Evolutionary conservation across 495 filamentous ascomycete genomes (phyloP).

Genomic region (Usnea hakonensis): DNA sequence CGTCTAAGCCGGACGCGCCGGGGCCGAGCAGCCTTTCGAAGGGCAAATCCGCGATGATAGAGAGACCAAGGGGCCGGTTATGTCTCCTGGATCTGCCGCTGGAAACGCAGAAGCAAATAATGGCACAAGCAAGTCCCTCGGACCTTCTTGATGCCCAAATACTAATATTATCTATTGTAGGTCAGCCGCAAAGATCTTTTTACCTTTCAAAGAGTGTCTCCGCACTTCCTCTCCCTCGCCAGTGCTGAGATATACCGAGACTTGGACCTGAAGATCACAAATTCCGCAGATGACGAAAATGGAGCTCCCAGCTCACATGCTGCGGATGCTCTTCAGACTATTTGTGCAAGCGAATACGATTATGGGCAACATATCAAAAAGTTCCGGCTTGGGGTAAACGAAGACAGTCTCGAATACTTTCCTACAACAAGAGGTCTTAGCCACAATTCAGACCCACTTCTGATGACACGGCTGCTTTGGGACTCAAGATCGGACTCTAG

Average conservation of each 20-base stretch:
- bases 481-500: conserved; percentile 21
- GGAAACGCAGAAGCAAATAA: conserved; percentile 46
- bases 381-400: conserved; percentile 17
- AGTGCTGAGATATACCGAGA: conserved; percentile 48
- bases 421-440: neutral
- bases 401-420: conserved; percentile 3
- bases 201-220: conserved; percentile 46
- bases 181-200: conserved; percentile 37
- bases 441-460: neutral
- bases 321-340: conserved; percentile 49
- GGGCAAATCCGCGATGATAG: neutral
- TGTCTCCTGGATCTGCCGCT: conserved; percentile 38
- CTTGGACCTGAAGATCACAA: conserved; percentile 39
- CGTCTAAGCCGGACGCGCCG: neutral
- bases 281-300: conserved; percentile 49
- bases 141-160: neutral
- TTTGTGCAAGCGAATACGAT: conserved; percentile 52
- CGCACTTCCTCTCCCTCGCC: conserved; percentile 48
- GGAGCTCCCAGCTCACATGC: conserved; percentile 35
- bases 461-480: conserved; percentile 23
- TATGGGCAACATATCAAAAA: conserved; percentile 48
- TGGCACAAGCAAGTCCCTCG: conserved; percentile 35
- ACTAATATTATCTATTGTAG: conserved; percentile 16
- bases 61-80: neutral
- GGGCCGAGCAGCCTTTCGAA: neutral